Conservation (phyloP, 2,329 filamentous ascomycete genomes). For the Botrytis elliptica region DNA sequence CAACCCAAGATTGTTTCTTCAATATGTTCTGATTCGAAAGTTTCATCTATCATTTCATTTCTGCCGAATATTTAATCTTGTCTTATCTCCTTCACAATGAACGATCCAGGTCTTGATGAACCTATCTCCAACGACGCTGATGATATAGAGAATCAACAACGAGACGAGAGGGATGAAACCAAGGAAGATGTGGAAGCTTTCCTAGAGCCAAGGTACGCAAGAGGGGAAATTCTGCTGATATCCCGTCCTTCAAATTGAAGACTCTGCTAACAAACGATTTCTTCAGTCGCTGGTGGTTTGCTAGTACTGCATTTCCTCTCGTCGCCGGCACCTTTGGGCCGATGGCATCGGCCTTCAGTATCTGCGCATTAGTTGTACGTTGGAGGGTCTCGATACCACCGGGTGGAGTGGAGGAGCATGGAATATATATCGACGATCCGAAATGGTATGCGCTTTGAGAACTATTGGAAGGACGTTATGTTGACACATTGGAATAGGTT, state of each 20-base stretch:
- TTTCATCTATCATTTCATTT: background rate
- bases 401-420: conserved; percentile 50
- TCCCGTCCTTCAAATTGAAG: background rate
- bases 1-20: background rate
- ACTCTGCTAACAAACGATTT: background rate
- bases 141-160: conserved; percentile 33
- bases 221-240: background rate
- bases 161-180: conserved; percentile 29
- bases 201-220: conserved; percentile 31
- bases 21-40: background rate
- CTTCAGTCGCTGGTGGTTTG: conserved; percentile 56
- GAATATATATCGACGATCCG: conserved; percentile 64
- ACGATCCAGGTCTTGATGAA: conserved; percentile 37
- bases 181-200: conserved; percentile 36
- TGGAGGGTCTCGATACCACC: conserved; percentile 65
- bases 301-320: conserved; percentile 68
- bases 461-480: background rate
- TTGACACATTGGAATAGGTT: conserved; percentile 49
- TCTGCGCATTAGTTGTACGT: conserved; percentile 76
- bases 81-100: conserved; percentile 30
- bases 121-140: conserved; percentile 34
- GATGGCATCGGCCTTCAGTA: conserved; percentile 82
- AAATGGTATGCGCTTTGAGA: conserved; percentile 54
- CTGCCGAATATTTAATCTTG: background rate
- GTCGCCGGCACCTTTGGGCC: conserved; percentile 82